These are phyloP conservation scores for Bimuria novae-zelandiae DNA, from an alignment of 2,329 filamentous ascomycete species.

Conservation along the genomic window DNA sequence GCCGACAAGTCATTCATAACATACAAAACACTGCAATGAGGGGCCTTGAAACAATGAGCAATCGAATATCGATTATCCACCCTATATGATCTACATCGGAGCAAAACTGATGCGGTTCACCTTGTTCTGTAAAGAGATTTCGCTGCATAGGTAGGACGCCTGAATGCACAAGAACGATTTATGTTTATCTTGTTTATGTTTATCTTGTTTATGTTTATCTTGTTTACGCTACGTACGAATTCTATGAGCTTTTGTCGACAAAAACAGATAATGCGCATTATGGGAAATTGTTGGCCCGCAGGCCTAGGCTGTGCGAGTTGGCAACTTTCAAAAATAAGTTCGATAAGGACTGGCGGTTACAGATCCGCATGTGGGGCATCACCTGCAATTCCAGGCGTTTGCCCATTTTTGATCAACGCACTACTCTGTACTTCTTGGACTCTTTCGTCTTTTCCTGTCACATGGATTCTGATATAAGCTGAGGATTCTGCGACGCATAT, in stretches of 20 bases:
- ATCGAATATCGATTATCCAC: no score
- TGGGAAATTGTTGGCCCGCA: not conserved
- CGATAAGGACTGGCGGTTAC: not conserved
- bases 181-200: no score
- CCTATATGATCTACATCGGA: no score
- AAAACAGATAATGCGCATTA: not conserved
- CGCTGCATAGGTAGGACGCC: no score
- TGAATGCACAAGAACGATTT: no score
- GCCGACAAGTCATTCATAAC: not conserved
- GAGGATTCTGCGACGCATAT: no score
- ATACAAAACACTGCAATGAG: not conserved
- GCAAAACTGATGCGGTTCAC: no score
- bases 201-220: no score
- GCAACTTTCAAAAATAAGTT: not conserved
- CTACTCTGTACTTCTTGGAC: not conserved
- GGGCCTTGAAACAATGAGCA: not conserved
- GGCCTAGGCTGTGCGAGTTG: not conserved
- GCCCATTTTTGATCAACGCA: not conserved
- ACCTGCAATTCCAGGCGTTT: not conserved
- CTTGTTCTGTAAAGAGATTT: no score
- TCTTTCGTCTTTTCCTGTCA: not conserved
- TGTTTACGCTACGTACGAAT: not conserved
- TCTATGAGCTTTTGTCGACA: not conserved
- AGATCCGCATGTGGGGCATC: not conserved
- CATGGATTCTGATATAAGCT: no score